These are phyloP conservation scores for Zymoseptoria tritici DNA, from an alignment of 2,329 filamentous ascomycete species.

Conservation along the genomic window DNA sequence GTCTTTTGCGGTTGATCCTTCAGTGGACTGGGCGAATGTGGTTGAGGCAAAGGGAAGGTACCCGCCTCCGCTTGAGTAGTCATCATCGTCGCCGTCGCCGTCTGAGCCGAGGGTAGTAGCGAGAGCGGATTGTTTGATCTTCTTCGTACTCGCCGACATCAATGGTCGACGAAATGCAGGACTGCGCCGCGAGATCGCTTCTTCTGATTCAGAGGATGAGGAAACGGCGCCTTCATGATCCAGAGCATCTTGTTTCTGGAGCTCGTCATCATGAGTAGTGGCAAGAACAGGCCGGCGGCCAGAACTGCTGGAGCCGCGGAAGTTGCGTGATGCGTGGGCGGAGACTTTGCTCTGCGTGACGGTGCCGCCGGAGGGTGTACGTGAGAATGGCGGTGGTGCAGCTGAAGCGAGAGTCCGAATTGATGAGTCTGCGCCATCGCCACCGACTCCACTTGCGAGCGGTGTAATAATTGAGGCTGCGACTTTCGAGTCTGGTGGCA, in stretches of 20 bases:
- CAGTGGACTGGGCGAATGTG: constrained; percentile 15
- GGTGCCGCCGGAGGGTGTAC: constrained; percentile 43
- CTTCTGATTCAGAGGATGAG: constrained; percentile 27
- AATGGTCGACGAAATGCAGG: constrained; percentile 34
- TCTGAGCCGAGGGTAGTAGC: constrained; percentile 17
- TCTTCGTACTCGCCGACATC: constrained; percentile 1
- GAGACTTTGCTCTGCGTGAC: constrained; percentile 35
- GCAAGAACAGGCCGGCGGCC: constrained; percentile 10
- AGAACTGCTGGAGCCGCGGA: constrained; percentile 33
- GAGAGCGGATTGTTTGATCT: constrained; percentile 7
- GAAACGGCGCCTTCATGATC: constrained; percentile 20
- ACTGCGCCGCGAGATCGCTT: constrained; percentile 33
- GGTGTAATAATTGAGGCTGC: constrained; percentile 5
- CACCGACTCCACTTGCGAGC: constrained; percentile 5
- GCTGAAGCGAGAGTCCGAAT: neutral
- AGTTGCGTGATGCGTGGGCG: constrained; percentile 11
- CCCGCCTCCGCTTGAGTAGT: constrained; percentile 45
- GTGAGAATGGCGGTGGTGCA: constrained; percentile 27
- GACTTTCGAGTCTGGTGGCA: constrained; percentile 15
- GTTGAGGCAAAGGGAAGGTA: constrained; percentile 37
- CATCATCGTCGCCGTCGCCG: constrained; percentile 39
- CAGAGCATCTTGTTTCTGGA: constrained; percentile 21
- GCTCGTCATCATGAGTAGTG: constrained; percentile 8
- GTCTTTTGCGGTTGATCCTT: constrained; percentile 1
- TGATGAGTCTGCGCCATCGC: neutral